Evolutionary conservation across 305 asterid species (phyloP), one percentile per base, ranked within the genome.

Genomic region (Fraxinus floribunda): DNA sequence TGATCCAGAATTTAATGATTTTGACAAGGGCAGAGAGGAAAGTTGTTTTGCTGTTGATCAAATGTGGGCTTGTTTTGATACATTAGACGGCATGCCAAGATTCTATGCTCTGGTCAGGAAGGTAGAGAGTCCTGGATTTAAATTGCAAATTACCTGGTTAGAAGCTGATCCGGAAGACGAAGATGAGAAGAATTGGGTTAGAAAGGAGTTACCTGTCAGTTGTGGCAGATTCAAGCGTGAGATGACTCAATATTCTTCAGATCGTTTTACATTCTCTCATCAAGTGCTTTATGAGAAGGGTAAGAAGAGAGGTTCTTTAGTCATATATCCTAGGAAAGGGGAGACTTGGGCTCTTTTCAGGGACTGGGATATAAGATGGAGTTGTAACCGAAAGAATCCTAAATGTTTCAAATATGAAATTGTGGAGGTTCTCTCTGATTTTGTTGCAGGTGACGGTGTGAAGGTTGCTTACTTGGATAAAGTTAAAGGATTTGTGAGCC

Each of bases 51-150:
- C 87, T 73, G 90, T 80, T 79, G 87, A 84, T 89, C 98, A 94
- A 82, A 82, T 86, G 84, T 95, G 99, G 99, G 97, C 98, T 88
- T 91, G 95, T 81, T 95, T 91, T 57, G 98, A 88, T 83, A 26
- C 85, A 38, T 36, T 68, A 38, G 97, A 93, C 72, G 90, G 93
- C 82, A 91, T 95, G 99, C 99, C 99, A 24, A 91, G 97, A 86
- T 94, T 78, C 82, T 90, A 94, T 74, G 97, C 96, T 30, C 92
- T 84, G 89, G 91, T 95, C 84, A 90, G 74, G 85, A 87, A 85
- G 79, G 90, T 89, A n/a, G 20, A 26, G 36, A 49, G 75, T 30
- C 78, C 88, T 68, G 91, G 92, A 80, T 95, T 92, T 85, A 84
- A 85, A 84, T 60, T 94, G 80, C 85, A 71, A 80, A 77, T 89